These are phyloP conservation scores for Phytopythium sindhum DNA, from an alignment of 352 stramenopile genomes.

Conservation along the genomic window DNA sequence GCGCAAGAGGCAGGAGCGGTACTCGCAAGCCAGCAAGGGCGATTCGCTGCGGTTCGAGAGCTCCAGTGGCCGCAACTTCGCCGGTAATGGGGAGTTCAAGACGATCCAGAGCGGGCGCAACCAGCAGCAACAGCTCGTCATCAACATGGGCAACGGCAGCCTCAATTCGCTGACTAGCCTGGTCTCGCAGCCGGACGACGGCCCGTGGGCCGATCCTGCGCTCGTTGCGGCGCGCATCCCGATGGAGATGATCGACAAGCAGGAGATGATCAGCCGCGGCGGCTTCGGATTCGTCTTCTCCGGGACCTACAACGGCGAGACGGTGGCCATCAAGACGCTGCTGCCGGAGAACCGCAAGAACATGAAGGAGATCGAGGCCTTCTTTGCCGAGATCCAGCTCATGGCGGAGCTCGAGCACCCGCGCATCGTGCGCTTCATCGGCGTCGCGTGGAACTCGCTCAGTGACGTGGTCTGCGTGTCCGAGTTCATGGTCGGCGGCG, in stretches of 20 bases:
- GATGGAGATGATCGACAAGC: constrained; percentile 35
- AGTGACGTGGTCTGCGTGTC: constrained; percentile 41
- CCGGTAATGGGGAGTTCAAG: constrained; percentile 15
- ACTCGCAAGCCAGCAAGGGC: constrained; percentile 12
- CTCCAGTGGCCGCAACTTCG: constrained; percentile 19
- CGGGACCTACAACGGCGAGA: constrained; percentile 37
- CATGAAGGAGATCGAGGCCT: constrained; percentile 45
- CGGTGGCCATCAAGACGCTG: constrained; percentile 58
- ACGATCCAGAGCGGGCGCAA: constrained; percentile 11
- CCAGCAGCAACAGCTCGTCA: constrained; percentile 2
- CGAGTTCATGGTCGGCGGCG: constrained; percentile 44
- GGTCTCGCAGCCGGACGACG: neutral
- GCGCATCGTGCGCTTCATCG: constrained; percentile 62
- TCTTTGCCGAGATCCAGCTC: constrained; percentile 54
- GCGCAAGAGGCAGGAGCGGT: constrained; percentile 20
- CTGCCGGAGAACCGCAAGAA: constrained; percentile 43
- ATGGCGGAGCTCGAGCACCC: constrained; percentile 56
- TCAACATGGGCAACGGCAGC: constrained; percentile 11
- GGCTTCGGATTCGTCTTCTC: constrained; percentile 53
- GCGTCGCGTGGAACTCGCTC: constrained; percentile 54
- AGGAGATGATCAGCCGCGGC: constrained; percentile 40
- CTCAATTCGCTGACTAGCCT: constrained; percentile 11
- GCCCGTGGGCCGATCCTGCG: constrained; percentile 38
- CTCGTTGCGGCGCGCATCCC: constrained; percentile 38
- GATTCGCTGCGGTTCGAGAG: constrained; percentile 1